phyloP scores from a whole-genome alignment of 106 monocot species.

The Iris macrosiphon region DNA sequence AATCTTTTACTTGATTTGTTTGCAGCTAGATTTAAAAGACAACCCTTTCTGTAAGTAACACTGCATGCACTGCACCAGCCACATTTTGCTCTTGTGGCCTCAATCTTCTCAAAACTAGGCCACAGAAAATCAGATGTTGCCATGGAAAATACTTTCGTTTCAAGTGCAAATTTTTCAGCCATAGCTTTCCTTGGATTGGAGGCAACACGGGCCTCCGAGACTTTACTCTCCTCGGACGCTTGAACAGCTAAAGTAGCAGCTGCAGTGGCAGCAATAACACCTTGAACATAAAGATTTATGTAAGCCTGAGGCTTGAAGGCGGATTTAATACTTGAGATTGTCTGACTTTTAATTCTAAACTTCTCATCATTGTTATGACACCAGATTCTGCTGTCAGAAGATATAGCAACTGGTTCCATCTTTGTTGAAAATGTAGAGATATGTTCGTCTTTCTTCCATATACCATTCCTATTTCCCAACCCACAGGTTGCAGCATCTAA shows the following conservation, averaged over 20 bases:
- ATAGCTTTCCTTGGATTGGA: conserved; percentile 42
- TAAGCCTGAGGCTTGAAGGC: conserved; percentile 62
- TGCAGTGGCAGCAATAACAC: conserved; percentile 80
- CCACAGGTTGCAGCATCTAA: conserved; percentile 13
- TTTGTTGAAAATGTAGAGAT: conserved; percentile 12
- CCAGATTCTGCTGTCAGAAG: conserved; percentile 6
- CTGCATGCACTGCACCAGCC: conserved; percentile 92
- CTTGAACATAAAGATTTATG: conserved; percentile 70
- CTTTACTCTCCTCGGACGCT: conserved; percentile 42
- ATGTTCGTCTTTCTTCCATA: conserved; percentile 20
- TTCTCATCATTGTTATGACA: conserved; percentile 11
- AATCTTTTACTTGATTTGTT: conserved; percentile 47
- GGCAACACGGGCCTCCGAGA: conserved; percentile 23
- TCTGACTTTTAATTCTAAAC: conserved; percentile 8
- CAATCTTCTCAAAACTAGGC: conserved; percentile 76
- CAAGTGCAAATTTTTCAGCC: conserved; percentile 39
- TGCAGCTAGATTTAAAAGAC: conserved; percentile 70
- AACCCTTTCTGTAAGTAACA: conserved; percentile 64
- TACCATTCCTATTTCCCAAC: conserved; percentile 18
- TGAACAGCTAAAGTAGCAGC: conserved; percentile 73
- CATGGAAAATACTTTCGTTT: conserved; percentile 84
- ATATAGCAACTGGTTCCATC: neutral
- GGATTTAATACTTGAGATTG: neutral
- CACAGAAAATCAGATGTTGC: conserved; percentile 60
- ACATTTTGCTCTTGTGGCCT: conserved; percentile 86